Evolutionary conservation across 371 early-diverging fungal genomes (phyloP).

Genomic region (Saksenaea vasiformis): DNA sequence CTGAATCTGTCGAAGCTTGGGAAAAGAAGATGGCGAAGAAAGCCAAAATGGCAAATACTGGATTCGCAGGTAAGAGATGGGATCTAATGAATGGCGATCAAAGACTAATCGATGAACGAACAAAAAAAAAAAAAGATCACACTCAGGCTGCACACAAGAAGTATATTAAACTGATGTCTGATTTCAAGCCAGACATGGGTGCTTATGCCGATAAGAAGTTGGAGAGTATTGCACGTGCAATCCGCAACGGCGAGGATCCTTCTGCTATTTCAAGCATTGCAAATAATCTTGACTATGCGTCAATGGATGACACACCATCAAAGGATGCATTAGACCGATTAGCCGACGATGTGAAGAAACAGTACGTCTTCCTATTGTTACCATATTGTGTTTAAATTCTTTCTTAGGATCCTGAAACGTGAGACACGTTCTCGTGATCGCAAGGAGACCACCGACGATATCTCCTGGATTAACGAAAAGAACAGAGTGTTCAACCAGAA

Average conservation of each 20-base stretch:
- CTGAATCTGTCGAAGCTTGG: conserved; percentile 87
- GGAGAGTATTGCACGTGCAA: conserved; percentile 37
- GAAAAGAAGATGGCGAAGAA: conserved; percentile 77
- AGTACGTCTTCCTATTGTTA: conserved; percentile 53
- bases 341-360: conserved; percentile 74
- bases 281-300: conserved; percentile 72
- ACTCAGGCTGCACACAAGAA: conserved; percentile 86
- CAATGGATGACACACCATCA: conserved; percentile 61
- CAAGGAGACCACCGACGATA: conserved; percentile 80
- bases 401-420: conserved; percentile 62
- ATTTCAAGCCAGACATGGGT: conserved; percentile 82
- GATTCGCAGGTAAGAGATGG: conserved; percentile 74
- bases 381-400: not conserved
- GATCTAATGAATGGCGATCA: too few relatives aligned
- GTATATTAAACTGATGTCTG: conserved; percentile 75
- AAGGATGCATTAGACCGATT: conserved; percentile 73
- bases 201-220: conserved; percentile 74
- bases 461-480: conserved; percentile 95
- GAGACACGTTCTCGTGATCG: conserved; percentile 72
- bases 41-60: conserved; percentile 65
- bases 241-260: conserved; percentile 46
- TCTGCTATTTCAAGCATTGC: conserved; percentile 64
- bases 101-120: too few relatives aligned
- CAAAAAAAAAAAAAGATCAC: conserved; percentile 64
- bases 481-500: conserved; percentile 95